Base-by-base conservation (phyloP, 1,284 basidiomycete genomes). In the Rhodotorula sp. region DNA sequence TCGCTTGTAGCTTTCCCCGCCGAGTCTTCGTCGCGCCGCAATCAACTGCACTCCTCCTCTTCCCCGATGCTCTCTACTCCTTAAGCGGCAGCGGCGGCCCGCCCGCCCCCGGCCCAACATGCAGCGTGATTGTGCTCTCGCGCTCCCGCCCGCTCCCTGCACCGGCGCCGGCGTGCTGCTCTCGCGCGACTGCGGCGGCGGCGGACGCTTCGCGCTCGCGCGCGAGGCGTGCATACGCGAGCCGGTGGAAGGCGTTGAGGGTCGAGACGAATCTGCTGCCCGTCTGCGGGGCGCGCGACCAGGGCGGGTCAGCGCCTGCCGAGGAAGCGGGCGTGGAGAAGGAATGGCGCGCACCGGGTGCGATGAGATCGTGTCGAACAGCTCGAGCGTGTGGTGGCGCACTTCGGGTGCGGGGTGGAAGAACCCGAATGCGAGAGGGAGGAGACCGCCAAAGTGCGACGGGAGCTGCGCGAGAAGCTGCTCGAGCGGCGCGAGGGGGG, bases 181-280 rank as follows among this genome's bases (percentile, higher is more conserved):
- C 45, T 16, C 12, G 16, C 34, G 19, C 5, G 19, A 9, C 19
- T 27, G 44, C 41, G 17, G 52, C 13, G 12, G 63, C 46, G 34
- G 25, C 16, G 10, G 16, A 25, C 16, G 48, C 57, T 0, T 64
- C 55, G n/a, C 74, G 58, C 16, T 81, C 80, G 61, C 77, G 66
- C 14, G 75, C 64, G 34, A 81, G 74, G 14, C 82, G 74, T 1
- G 79, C 75, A 64, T 82, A 81, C 9, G 92, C 91, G 70, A 92
- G 90, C 1, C 93, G 88, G 79, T 97, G 92, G 80, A 95, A 97
- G 78, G 92, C 90, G 81, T 97, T 97, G 66, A 99, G 86, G 14
- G 87, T 84, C 78, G 91, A 88, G 42, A 98, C 83, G 78, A 91
- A 94, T 70, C 92, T 86, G 42, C 89, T 85, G 0, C 96, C 95